Percentiles rank a stretch among this genome's conserved stretches.
Conservation (phyloP, 2,329 filamentous ascomycete genomes). For the Nigrospora sphaerica region DNA sequence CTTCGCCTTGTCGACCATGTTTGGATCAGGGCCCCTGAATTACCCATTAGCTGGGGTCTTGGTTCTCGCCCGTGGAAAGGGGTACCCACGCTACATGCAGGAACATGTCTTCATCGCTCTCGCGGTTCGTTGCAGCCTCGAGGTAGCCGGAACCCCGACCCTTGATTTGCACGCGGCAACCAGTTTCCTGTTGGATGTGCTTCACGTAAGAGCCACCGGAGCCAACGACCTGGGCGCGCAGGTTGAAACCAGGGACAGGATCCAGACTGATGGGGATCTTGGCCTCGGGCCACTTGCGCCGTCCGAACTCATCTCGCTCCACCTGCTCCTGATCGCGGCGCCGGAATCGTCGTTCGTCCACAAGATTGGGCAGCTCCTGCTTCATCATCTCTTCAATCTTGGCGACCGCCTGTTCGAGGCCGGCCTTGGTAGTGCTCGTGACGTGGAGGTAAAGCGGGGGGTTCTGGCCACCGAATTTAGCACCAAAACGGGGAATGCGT, state of each 20-base stretch:
- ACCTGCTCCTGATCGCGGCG: slow-evolving; percentile 73
- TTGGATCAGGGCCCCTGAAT: slow-evolving; percentile 72
- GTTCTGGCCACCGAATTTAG: slow-evolving; percentile 47
- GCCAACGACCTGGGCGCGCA: slow-evolving; percentile 92
- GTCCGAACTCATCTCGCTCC: slow-evolving; percentile 84
- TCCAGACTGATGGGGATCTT: slow-evolving; percentile 88
- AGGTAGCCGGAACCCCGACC: slow-evolving; percentile 92
- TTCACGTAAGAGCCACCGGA: slow-evolving; percentile 94
- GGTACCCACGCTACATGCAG: slow-evolving; percentile 80
- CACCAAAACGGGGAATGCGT: background rate
- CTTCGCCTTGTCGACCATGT: slow-evolving; percentile 81
- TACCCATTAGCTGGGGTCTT: slow-evolving; percentile 20
- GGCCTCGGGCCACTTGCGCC: slow-evolving; percentile 98
- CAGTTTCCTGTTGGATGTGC: slow-evolving; percentile 92
- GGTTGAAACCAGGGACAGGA: slow-evolving; percentile 87
- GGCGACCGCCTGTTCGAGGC: slow-evolving; percentile 78
- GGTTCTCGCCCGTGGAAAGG: background rate
- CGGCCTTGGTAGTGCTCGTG: slow-evolving; percentile 84
- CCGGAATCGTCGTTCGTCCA: slow-evolving; percentile 89
- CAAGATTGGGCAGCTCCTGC: slow-evolving; percentile 88
- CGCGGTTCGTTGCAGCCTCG: slow-evolving; percentile 77
- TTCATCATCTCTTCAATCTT: slow-evolving; percentile 95
- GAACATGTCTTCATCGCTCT: slow-evolving; percentile 96
- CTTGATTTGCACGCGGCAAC: slow-evolving; percentile 96
- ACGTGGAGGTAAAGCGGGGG: slow-evolving; percentile 93